phyloP scores from a whole-genome alignment of 208 protist genomes.

The Trypanosoma mega region DNA sequence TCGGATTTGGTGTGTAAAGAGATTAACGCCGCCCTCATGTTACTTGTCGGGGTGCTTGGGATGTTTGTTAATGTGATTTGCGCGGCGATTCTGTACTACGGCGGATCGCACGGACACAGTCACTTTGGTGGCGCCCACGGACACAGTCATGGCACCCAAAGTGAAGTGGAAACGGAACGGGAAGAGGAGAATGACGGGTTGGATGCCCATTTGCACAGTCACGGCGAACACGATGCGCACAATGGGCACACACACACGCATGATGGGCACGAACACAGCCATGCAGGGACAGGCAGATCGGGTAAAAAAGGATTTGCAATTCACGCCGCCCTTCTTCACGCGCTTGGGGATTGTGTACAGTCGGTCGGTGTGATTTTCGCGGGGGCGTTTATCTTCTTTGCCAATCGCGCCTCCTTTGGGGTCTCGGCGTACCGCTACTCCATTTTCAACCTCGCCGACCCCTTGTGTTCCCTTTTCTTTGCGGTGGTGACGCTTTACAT shows the following conservation, averaged over 20 bases:
- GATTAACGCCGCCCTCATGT: constrained; percentile 73
- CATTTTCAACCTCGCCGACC: constrained; percentile 87
- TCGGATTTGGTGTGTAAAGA: constrained; percentile 33
- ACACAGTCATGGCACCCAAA: constrained; percentile 55
- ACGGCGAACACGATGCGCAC: constrained; percentile 52
- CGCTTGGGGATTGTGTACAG: constrained; percentile 90
- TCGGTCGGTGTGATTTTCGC: constrained; percentile 87
- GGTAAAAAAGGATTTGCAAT: constrained; percentile 55
- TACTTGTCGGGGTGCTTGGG: constrained; percentile 77
- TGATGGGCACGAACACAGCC: neutral
- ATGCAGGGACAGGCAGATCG: constrained; percentile 1
- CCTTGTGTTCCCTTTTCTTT: constrained; percentile 85
- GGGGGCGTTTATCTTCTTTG: constrained; percentile 75
- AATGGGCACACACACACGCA: constrained; percentile 14
- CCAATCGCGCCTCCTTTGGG: constrained; percentile 47
- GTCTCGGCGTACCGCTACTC: constrained; percentile 47
- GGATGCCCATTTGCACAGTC: too few species aligned
- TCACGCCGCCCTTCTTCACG: constrained; percentile 85
- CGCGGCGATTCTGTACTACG: constrained; percentile 81
- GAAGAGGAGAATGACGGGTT: too few species aligned
- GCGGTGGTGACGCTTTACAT: constrained; percentile 88
- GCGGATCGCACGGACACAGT: constrained; percentile 71
- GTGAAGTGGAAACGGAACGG: too few species aligned
- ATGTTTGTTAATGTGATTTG: constrained; percentile 87
- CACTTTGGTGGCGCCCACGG: constrained; percentile 34